A percentile compares a stretch with the other conserved stretches of the same genome.
These are phyloP conservation scores for Jackrogersella minutella DNA, from an alignment of 495 filamentous ascomycete species.

Conservation along the genomic window DNA sequence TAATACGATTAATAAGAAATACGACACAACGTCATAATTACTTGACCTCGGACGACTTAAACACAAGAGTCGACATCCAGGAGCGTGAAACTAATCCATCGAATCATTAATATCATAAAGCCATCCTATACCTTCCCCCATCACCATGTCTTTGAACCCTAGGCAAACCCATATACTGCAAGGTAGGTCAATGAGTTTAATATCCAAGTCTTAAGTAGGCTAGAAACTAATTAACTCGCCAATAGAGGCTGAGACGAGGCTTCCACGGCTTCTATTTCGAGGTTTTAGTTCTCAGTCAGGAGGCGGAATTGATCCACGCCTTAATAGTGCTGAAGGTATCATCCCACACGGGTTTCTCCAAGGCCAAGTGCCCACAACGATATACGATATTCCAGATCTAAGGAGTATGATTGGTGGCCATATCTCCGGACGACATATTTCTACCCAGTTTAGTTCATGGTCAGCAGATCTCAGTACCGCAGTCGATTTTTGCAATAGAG, in stretches of 20 bases:
- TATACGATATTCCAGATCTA: slow-evolving; percentile 10
- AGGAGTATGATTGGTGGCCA: not conserved
- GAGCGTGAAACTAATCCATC: too few relatives aligned
- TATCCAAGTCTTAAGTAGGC: not conserved
- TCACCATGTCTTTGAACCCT: not conserved
- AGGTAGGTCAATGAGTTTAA: not conserved
- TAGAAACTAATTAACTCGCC: not conserved
- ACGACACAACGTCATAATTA: too few relatives aligned
- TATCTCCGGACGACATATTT: not conserved
- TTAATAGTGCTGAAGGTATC: slow-evolving; percentile 13
- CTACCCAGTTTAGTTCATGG: slow-evolving; percentile 23
- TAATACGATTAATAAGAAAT: too few relatives aligned
- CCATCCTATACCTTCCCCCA: too few relatives aligned
- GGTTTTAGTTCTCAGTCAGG: slow-evolving; percentile 7
- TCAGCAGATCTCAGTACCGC: slow-evolving; percentile 8
- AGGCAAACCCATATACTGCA: slow-evolving; percentile 1
- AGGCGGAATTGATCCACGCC: slow-evolving; percentile 2
- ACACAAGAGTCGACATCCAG: too few relatives aligned
- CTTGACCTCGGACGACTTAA: too few relatives aligned
- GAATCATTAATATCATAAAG: too few relatives aligned
- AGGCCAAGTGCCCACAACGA: not conserved
- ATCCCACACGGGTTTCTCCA: slow-evolving; percentile 17
- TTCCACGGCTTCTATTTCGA: slow-evolving; percentile 26
- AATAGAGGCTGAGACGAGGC: not conserved
- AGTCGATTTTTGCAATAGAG: not conserved